Conservation (phyloP, 1,284 basidiomycete species). For the Apiotrichum brassicae region DNA sequence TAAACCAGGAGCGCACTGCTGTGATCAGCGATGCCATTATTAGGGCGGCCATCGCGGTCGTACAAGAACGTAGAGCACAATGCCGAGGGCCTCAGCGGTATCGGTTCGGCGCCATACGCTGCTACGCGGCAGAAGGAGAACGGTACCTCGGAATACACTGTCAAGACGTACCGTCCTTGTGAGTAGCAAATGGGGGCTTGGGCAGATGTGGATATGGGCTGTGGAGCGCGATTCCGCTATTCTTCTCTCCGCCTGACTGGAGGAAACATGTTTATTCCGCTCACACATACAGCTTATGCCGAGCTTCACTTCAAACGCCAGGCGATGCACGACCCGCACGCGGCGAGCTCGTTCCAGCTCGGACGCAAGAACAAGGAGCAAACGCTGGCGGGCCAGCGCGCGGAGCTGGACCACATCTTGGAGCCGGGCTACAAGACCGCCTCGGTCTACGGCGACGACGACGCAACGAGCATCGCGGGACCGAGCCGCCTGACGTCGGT, state of each 20-base stretch:
- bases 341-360: constrained; percentile 34
- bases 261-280: not conserved
- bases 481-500: constrained; percentile 23
- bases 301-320: constrained; percentile 37
- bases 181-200: constrained; percentile 11
- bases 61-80: constrained; percentile 40
- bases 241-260: no score
- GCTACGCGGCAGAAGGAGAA: not conserved
- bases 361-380: constrained; percentile 32
- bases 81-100: constrained; percentile 26
- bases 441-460: constrained; percentile 20
- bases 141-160: constrained; percentile 19
- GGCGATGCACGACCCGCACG: constrained; percentile 34
- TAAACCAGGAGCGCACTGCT: no score
- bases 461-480: constrained; percentile 25
- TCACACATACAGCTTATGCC: constrained; percentile 15
- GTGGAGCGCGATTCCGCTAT: no score
- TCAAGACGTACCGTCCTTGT: constrained; percentile 44
- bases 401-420: constrained; percentile 42
- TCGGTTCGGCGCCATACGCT: constrained; percentile 23
- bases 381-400: constrained; percentile 31
- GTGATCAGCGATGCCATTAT: constrained; percentile 5
- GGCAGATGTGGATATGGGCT: no score
- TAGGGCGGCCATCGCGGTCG: constrained; percentile 37
- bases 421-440: constrained; percentile 35